Evolutionary conservation across 768 basidiomycete species (phyloP).

Genomic region (Pleurotus djamor): DNA sequence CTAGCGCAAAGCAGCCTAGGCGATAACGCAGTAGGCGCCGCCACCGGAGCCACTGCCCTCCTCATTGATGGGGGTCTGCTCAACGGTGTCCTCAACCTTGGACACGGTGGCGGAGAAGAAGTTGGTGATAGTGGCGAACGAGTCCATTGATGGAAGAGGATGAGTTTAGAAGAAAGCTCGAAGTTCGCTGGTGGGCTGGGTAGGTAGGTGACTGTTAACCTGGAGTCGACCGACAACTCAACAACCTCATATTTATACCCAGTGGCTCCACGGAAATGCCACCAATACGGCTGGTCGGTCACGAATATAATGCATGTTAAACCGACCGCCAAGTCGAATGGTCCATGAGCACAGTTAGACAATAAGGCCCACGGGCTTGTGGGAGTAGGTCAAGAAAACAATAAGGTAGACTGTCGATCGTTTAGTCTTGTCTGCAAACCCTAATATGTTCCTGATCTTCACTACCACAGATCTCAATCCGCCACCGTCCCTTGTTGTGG

Average conservation of each 20-base stretch:
- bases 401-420: slow-evolving; percentile 1
- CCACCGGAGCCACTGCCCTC: slow-evolving; percentile 3
- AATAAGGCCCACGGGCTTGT: not conserved
- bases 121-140: slow-evolving; percentile 6
- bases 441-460: not conserved
- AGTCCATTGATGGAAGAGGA: slow-evolving; percentile 8
- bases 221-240: not conserved
- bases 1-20: not conserved
- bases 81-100: slow-evolving; percentile 4
- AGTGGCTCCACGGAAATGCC: not conserved
- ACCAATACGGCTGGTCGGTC: not conserved
- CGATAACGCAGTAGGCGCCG: slow-evolving; percentile 7
- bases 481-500: not conserved
- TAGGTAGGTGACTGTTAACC: not conserved
- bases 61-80: slow-evolving; percentile 5
- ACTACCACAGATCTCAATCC: not conserved
- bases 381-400: slow-evolving; percentile 3
- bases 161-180: not conserved
- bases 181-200: not conserved
- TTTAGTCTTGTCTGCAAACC: slow-evolving; percentile 1
- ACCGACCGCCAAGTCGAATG: not conserved
- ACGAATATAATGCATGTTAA: not conserved
- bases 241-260: not conserved
- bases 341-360: not conserved
- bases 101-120: slow-evolving; percentile 5